Percentiles rank a stretch among this genome's conserved stretches.
Conservation (phyloP, 176 grass and related monocot genomes). For the Melocanna baccifera region DNA sequence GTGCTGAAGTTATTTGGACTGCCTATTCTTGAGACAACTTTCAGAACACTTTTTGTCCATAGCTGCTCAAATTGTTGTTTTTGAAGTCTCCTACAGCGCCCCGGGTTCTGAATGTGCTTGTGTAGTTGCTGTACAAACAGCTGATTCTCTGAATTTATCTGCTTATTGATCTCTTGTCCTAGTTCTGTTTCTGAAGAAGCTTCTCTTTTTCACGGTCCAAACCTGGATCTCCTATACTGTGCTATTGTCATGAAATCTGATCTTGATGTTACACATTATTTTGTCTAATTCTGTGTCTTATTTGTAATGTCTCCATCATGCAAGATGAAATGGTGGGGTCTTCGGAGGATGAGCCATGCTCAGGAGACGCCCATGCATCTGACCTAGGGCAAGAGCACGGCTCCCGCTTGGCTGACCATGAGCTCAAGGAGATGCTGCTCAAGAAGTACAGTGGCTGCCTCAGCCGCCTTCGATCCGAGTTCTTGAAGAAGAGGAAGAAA, state of each 20-base stretch:
- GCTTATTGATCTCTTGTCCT: neutral
- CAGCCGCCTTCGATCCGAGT: slow-evolving; percentile 77
- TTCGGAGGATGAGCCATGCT: slow-evolving; percentile 76
- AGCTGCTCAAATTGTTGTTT: neutral
- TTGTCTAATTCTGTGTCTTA: slow-evolving; percentile 1
- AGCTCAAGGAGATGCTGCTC: slow-evolving; percentile 95
- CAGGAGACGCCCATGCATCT: slow-evolving; percentile 45
- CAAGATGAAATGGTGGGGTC: slow-evolving; percentile 76
- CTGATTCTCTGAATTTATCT: neutral
- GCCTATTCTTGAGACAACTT: neutral
- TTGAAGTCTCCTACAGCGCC: neutral
- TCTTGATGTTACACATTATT: neutral
- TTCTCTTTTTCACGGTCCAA: neutral
- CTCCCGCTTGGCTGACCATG: slow-evolving; percentile 58
- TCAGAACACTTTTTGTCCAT: neutral
- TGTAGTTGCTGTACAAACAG: neutral
- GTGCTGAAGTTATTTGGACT: neutral
- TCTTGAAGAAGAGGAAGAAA: slow-evolving; percentile 98
- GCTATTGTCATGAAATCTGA: neutral
- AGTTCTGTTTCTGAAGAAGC: neutral
- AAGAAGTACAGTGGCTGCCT: slow-evolving; percentile 97
- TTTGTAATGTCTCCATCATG: neutral
- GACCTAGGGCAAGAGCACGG: slow-evolving; percentile 45
- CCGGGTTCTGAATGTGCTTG: neutral
- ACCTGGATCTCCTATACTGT: neutral